phyloP scores from a whole-genome alignment of 768 basidiomycete genomes.

The Rubroboletus pulcherrimus region DNA sequence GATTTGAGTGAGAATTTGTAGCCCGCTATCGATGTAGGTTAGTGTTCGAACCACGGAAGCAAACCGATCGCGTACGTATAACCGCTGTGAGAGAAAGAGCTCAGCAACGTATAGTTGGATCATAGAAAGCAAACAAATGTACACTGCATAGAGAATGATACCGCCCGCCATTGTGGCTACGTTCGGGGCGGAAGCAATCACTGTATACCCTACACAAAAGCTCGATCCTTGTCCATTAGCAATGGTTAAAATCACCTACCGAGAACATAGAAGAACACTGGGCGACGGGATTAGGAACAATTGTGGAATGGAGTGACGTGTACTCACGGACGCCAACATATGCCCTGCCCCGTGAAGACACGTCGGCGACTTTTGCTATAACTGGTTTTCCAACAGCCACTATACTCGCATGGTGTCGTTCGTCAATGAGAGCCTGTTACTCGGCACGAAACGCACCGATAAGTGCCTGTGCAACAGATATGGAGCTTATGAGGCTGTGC shows the following conservation, averaged over 20 bases:
- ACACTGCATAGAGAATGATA: constrained; percentile 57
- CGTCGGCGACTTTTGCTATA: constrained; percentile 71
- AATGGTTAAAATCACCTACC: constrained; percentile 35
- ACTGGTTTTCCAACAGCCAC: constrained; percentile 60
- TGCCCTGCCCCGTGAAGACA: constrained; percentile 61
- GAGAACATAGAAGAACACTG: constrained; percentile 58
- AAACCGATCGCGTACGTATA: constrained; percentile 45
- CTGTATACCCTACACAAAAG: constrained; percentile 39
- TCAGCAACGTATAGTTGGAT: constrained; percentile 19
- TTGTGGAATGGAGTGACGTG: neutral
- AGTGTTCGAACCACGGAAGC: neutral
- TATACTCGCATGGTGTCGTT: constrained; percentile 9
- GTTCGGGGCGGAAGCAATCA: constrained; percentile 49
- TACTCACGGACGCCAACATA: constrained; percentile 55
- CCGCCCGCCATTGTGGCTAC: constrained; percentile 48
- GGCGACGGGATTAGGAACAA: neutral
- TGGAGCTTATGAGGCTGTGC: constrained; percentile 54
- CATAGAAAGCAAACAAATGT: constrained; percentile 15
- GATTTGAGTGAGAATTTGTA: constrained; percentile 62
- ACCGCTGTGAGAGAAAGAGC: constrained; percentile 38
- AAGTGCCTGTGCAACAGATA: constrained; percentile 51
- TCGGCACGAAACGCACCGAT: constrained; percentile 40
- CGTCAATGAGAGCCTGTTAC: constrained; percentile 9
- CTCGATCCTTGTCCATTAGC: neutral
- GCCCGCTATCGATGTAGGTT: constrained; percentile 35